These are phyloP conservation scores for Umbelopsis vinacea DNA, from an alignment of 192 early-diverging fungal genomes.

Conservation along the genomic window DNA sequence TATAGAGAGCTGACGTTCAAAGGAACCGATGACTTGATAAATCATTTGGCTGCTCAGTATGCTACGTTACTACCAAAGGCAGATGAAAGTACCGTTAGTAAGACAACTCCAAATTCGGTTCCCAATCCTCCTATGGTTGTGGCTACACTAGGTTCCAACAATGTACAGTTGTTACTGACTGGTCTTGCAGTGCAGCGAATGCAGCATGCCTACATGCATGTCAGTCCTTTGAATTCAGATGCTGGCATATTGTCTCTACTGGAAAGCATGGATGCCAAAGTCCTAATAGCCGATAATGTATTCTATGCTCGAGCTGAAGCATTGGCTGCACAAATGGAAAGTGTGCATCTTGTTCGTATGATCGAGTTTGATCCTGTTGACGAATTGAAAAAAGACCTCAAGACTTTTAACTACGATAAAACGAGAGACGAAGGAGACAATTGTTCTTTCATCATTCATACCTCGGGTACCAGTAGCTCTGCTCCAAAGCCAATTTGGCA, in stretches of 20 bases:
- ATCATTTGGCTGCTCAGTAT: conserved; percentile 11
- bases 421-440: neutral
- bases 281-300: neutral
- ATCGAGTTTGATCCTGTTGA: conserved; percentile 10
- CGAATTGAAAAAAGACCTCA: neutral
- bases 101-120: neutral
- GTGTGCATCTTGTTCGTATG: neutral
- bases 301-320: neutral
- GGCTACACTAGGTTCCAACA: neutral
- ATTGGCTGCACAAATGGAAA: neutral
- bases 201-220: conserved; percentile 9
- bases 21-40: conserved; percentile 3
- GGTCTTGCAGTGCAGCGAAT: neutral
- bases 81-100: neutral
- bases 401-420: neutral
- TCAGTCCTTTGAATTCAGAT: conserved; percentile 4
- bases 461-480: conserved; percentile 2
- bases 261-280: neutral
- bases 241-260: neutral
- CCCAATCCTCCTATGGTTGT: conserved; percentile 2
- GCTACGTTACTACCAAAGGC: neutral
- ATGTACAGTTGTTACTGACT: neutral
- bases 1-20: neutral
- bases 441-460: neutral
- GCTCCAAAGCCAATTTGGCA: conserved; percentile 17